A percentile compares a stretch with the other conserved stretches of the same genome.
These are phyloP conservation scores for Ophiostoma perfectum DNA, from an alignment of 2,329 filamentous ascomycete genomes.

Conservation along the genomic window DNA sequence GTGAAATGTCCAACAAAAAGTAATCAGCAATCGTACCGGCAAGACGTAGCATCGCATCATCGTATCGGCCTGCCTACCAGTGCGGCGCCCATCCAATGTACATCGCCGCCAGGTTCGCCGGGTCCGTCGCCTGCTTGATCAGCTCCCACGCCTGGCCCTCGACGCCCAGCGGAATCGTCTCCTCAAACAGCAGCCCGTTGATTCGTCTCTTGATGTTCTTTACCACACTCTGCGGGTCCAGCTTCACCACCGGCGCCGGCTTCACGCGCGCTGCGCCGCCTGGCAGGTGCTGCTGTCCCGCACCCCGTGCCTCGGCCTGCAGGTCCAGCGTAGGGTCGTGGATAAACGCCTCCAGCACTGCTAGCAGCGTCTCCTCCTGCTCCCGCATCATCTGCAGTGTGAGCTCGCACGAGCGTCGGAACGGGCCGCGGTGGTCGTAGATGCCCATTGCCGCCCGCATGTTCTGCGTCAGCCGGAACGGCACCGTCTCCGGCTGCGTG, in stretches of 20 bases:
- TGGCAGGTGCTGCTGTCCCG: constrained; percentile 38
- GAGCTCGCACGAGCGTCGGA: constrained; percentile 83
- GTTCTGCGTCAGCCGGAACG: constrained; percentile 95
- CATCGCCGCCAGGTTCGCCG: constrained; percentile 79
- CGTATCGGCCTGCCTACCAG: constrained; percentile 34
- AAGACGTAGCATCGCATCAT: too few species aligned
- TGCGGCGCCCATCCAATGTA: constrained; percentile 88
- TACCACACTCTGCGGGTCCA: constrained; percentile 50
- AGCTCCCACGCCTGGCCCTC: constrained; percentile 97
- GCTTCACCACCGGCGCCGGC: constrained; percentile 31
- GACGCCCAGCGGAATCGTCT: constrained; percentile 87
- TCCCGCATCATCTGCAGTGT: constrained; percentile 78
- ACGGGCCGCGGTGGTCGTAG: constrained; percentile 89
- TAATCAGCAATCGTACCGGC: too few species aligned
- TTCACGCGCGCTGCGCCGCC: constrained; percentile 38
- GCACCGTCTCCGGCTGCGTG: constrained; percentile 87
- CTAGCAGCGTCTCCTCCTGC: constrained; percentile 95
- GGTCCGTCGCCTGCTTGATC: constrained; percentile 78
- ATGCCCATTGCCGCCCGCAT: constrained; percentile 98
- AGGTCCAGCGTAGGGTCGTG: constrained; percentile 96
- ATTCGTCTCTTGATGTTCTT: constrained; percentile 86
- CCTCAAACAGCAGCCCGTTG: constrained; percentile 72
- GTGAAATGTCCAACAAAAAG: too few species aligned
- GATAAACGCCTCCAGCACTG: constrained; percentile 92
- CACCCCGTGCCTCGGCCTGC: constrained; percentile 39